phyloP scores from a whole-genome alignment of 495 filamentous ascomycete species.

The Aspergillus bertholletiae region DNA sequence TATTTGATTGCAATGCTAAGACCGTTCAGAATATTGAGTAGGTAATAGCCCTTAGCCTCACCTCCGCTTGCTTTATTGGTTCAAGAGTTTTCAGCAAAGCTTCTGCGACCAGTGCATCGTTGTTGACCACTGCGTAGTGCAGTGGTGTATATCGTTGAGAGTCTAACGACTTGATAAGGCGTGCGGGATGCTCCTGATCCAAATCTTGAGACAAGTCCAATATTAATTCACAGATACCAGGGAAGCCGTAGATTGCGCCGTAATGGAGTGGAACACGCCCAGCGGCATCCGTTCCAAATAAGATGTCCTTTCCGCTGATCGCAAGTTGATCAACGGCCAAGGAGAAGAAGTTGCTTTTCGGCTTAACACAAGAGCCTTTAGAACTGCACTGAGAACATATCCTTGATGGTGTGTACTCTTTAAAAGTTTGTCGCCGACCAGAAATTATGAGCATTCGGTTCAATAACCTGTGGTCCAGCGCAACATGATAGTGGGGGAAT shows the following conservation, averaged over 20 bases:
- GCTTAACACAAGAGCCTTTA: background rate
- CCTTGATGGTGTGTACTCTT: background rate
- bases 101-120: constrained; percentile 1
- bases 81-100: constrained; percentile 1
- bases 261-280: constrained; percentile 16
- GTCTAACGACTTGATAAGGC: constrained; percentile 2
- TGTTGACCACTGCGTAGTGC: constrained; percentile 11
- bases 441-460: constrained; percentile 1
- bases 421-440: background rate
- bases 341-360: background rate
- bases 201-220: background rate
- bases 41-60: background rate
- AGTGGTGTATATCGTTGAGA: constrained; percentile 7
- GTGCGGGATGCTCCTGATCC: background rate
- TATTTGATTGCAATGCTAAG: constrained; percentile 9
- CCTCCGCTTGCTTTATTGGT: background rate
- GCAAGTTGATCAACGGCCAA: background rate
- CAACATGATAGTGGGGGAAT: background rate
- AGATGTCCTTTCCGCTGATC: background rate
- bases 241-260: constrained; percentile 6
- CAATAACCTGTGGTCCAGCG: background rate
- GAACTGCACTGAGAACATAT: background rate
- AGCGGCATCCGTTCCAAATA: constrained; percentile 7
- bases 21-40: background rate
- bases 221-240: constrained; percentile 3